Evolutionary conservation across 106 monocot genomes (phyloP).

Genomic region (Allium sativum): DNA sequence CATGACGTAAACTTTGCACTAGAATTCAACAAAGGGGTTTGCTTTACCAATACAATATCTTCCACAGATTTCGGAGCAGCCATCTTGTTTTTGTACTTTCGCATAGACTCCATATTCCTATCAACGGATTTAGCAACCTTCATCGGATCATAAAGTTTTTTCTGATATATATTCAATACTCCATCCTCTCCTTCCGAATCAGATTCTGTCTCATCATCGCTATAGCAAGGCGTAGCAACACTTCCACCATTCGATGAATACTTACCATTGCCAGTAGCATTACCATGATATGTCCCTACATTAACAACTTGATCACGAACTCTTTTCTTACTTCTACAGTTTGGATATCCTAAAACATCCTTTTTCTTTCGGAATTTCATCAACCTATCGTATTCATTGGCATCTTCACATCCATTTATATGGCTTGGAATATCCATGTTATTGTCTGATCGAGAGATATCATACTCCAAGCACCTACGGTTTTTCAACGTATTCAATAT

Average conservation of each 20-base stretch:
- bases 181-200: constrained; percentile 32
- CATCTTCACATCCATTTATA: constrained; percentile 7
- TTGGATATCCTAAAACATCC: constrained; percentile 5
- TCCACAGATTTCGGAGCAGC: constrained; percentile 8
- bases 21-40: constrained; percentile 11
- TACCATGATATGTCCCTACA: not conserved
- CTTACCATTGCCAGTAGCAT: constrained; percentile 8
- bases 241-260: constrained; percentile 11
- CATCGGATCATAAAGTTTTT: constrained; percentile 17
- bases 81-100: constrained; percentile 33
- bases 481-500: constrained; percentile 31
- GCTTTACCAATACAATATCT: constrained; percentile 26
- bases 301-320: constrained; percentile 29
- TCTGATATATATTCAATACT: constrained; percentile 7
- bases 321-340: constrained; percentile 14
- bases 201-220: constrained; percentile 74
- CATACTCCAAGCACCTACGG: constrained; percentile 14
- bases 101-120: constrained; percentile 3
- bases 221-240: constrained; percentile 10
- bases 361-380: constrained; percentile 35
- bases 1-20: constrained; percentile 23
- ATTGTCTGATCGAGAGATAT: no score
- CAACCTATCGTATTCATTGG: constrained; percentile 19
- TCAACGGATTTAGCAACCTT: constrained; percentile 25
- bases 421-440: no score